Conservation (phyloP, 2,329 filamentous ascomycete genomes). For the Paramyrothecium roridum region DNA sequence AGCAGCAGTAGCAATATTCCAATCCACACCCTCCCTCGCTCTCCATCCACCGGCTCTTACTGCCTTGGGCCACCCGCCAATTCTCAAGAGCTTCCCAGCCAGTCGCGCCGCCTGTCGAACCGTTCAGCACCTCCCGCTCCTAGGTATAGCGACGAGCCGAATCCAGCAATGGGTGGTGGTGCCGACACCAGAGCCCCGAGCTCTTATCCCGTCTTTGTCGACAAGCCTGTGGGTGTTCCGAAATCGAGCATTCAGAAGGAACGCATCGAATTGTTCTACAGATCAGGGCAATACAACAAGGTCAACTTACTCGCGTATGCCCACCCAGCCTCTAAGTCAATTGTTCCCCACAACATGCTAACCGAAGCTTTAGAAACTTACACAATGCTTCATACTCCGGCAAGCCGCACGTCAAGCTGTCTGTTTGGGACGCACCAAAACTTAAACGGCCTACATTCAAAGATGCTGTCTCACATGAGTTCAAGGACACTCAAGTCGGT, state of each 20-base stretch:
- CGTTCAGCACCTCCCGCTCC: conserved; percentile 33
- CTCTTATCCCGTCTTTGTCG: conserved; percentile 50
- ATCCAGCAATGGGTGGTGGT: conserved; percentile 48
- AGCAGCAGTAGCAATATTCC: neutral
- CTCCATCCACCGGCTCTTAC: neutral
- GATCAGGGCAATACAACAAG: conserved; percentile 71
- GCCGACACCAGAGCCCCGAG: conserved; percentile 38
- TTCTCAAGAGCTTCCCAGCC: conserved; percentile 11
- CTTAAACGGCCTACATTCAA: conserved; percentile 80
- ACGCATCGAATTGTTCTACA: conserved; percentile 78
- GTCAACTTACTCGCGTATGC: conserved; percentile 70
- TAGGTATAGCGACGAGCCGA: conserved; percentile 21
- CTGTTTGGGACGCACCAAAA: conserved; percentile 78
- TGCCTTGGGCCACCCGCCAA: too few species aligned
- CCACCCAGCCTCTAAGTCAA: neutral
- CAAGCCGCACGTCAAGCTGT: conserved; percentile 75
- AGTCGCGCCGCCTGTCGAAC: conserved; percentile 27
- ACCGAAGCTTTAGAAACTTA: conserved; percentile 25
- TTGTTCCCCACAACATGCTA: conserved; percentile 5
- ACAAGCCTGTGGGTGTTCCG: conserved; percentile 66
- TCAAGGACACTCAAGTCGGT: conserved; percentile 71
- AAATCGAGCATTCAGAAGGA: conserved; percentile 84
- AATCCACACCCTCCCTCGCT: conserved; percentile 5
- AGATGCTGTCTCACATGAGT: conserved; percentile 74
- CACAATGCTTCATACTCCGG: conserved; percentile 52